Conservation (phyloP, 2,329 filamentous ascomycete species). For the Lachnellula arida region DNA sequence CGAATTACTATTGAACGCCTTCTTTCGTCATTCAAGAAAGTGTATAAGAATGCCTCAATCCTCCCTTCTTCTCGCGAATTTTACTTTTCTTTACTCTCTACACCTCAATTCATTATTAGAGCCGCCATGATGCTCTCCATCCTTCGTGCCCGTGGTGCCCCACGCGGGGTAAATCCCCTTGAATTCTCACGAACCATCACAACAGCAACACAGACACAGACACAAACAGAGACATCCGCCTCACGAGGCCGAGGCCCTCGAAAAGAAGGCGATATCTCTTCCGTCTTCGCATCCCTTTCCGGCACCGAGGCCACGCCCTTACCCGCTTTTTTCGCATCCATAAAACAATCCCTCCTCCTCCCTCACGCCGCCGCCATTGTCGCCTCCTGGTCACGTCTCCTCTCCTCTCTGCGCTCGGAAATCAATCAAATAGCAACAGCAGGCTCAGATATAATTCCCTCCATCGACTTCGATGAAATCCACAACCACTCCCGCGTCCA, state of each 20-base stretch:
- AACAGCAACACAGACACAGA: not conserved
- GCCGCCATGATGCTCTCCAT: not conserved
- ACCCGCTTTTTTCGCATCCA: conserved; percentile 49
- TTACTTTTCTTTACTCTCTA: not conserved
- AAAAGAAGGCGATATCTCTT: conserved; percentile 58
- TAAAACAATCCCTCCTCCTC: conserved; percentile 49
- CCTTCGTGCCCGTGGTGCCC: not conserved
- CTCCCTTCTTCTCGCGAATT: not conserved
- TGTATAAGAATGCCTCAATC: not conserved
- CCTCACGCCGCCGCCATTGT: conserved; percentile 46
- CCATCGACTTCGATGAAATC: conserved; percentile 44
- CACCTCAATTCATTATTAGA: not conserved
- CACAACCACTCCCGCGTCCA: conserved; percentile 17
- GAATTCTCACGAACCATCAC: not conserved
- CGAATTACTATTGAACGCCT: no score
- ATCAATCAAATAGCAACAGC: conserved; percentile 42
- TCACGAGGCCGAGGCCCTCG: not conserved
- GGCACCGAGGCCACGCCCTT: conserved; percentile 42
- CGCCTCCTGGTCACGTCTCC: conserved; percentile 45
- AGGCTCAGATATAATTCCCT: conserved; percentile 48
- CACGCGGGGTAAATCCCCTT: not conserved
- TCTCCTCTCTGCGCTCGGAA: conserved; percentile 42
- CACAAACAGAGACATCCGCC: not conserved
- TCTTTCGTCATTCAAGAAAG: no score
- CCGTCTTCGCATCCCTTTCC: conserved; percentile 56